A percentile compares a stretch with the other conserved stretches of the same genome.
Conservation (phyloP, 495 filamentous ascomycete species). For the Daldinia caldariorum region DNA sequence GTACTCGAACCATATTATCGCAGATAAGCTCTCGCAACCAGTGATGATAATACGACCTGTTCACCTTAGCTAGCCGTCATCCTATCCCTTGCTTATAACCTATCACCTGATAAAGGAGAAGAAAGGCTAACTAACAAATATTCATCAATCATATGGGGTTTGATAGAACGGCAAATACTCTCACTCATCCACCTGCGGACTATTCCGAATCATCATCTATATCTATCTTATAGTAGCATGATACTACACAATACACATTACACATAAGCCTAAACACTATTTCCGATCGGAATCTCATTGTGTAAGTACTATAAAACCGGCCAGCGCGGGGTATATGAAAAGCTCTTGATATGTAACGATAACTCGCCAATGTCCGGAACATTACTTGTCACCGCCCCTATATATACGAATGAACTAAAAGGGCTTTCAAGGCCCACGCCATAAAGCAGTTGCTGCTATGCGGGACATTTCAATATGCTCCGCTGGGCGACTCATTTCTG, state of each 20-base stretch:
- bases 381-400: not conserved
- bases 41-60: conserved; percentile 2
- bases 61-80: not conserved
- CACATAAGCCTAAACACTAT: not conserved
- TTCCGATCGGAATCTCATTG: not conserved
- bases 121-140: not conserved
- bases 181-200: not conserved
- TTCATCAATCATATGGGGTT: not conserved
- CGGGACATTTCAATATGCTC: not conserved
- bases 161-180: not conserved
- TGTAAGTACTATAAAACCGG: not conserved
- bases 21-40: conserved; percentile 7
- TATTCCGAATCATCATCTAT: not conserved
- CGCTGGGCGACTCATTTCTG: not conserved
- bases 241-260: not conserved
- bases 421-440: not conserved
- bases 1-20: conserved; percentile 20
- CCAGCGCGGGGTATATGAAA: not conserved
- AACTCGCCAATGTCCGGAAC: not conserved
- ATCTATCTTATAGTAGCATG: not conserved
- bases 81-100: conserved; percentile 2
- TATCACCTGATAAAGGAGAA: conserved; percentile 7
- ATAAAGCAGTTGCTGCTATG: not conserved
- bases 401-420: not conserved
- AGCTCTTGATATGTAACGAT: not conserved